Evolutionary conservation across 2,329 filamentous ascomycete species (phyloP).

Genomic region (Eutypella sp.): DNA sequence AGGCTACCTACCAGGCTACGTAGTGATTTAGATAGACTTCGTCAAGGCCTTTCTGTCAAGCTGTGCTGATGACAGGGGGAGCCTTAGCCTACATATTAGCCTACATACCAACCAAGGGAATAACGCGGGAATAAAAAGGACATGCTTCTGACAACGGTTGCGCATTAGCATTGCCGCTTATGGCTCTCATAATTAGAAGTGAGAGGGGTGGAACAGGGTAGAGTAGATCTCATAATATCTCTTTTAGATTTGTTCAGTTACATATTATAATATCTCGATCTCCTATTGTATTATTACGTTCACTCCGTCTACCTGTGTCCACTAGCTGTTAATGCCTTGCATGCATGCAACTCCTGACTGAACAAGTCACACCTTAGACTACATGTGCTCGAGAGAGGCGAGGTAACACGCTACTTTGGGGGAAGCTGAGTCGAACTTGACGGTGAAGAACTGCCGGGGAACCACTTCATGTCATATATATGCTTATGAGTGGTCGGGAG

Average conservation of each 20-base stretch:
- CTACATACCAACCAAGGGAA: background rate
- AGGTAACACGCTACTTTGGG: background rate
- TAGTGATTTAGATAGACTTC: too few species aligned
- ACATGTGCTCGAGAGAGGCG: too few species aligned
- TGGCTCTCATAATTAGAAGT: background rate
- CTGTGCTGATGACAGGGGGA: background rate
- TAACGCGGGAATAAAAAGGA: background rate
- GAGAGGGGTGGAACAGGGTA: background rate
- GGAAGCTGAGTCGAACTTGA: background rate
- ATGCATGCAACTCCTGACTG: too few species aligned
- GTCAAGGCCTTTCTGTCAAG: too few species aligned
- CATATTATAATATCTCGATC: background rate
- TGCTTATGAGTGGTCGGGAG: background rate
- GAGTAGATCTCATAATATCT: background rate
- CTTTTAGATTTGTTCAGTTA: background rate
- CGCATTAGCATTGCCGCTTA: background rate
- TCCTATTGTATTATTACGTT: background rate
- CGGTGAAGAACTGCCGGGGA: background rate
- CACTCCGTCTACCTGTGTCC: too few species aligned
- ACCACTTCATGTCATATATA: background rate
- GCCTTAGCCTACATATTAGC: too few species aligned
- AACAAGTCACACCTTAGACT: too few species aligned
- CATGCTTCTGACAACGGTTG: background rate
- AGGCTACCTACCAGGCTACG: too few species aligned
- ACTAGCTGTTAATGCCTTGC: too few species aligned